Evolutionary conservation across 345 rosid species (phyloP).

Genomic region (Pistacia vera): DNA sequence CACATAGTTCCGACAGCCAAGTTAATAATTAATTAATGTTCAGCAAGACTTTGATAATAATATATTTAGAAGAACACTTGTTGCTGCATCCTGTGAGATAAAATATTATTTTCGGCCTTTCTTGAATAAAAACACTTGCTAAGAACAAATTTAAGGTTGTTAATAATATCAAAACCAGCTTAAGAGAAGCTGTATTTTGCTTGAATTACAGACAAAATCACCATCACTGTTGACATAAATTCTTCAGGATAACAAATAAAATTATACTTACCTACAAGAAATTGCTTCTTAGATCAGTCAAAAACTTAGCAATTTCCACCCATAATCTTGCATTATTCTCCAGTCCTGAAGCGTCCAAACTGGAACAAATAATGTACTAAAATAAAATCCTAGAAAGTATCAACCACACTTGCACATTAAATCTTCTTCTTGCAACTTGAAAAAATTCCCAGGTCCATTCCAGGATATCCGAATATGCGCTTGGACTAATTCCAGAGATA

Average conservation of each 20-base stretch:
- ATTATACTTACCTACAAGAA: not conserved
- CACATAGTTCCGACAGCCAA: too few relatives aligned
- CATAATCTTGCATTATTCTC: not conserved
- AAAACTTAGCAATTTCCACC: not conserved
- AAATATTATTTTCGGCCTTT: too few relatives aligned
- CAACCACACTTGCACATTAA: not conserved
- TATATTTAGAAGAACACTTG: too few relatives aligned
- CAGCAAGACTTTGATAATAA: too few relatives aligned
- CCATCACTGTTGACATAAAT: not conserved
- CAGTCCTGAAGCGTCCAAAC: slow-evolving; percentile 9
- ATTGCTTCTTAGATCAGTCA: not conserved
- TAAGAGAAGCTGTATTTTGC: not conserved
- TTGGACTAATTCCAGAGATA: slow-evolving; percentile 22
- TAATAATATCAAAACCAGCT: not conserved
- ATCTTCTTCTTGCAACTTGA: not conserved
- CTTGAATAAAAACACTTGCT: not conserved
- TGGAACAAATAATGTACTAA: not conserved
- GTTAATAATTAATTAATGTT: too few relatives aligned
- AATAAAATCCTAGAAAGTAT: slow-evolving; percentile 11
- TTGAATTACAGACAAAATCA: not conserved
- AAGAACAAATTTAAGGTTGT: not conserved
- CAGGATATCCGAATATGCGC: slow-evolving; percentile 36
- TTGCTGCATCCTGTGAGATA: too few relatives aligned
- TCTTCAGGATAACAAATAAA: not conserved
- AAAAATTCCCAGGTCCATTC: slow-evolving; percentile 5